phyloP scores from a whole-genome alignment of 1,284 basidiomycete genomes.

The Athelia psychrophila region DNA sequence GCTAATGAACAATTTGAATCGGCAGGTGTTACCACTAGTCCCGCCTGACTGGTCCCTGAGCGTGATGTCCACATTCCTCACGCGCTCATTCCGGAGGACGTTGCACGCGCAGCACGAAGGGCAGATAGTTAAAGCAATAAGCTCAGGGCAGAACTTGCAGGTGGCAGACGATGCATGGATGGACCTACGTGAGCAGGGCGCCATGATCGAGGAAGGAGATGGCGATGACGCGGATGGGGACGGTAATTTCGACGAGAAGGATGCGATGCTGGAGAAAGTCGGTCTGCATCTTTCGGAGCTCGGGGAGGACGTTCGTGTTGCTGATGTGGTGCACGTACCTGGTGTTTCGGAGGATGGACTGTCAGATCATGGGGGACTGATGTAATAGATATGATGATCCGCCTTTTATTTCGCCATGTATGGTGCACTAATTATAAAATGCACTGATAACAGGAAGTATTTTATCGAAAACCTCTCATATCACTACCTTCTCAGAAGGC shows the following conservation, averaged over 20 bases:
- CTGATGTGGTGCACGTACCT: too few relatives aligned
- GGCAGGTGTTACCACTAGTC: constrained; percentile 68
- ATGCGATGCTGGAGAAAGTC: background rate
- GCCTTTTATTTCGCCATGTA: too few relatives aligned
- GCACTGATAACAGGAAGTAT: too few relatives aligned
- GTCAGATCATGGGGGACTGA: too few relatives aligned
- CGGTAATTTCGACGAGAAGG: constrained; percentile 38
- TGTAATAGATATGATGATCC: too few relatives aligned
- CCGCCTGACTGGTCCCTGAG: constrained; percentile 76
- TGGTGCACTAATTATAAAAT: too few relatives aligned
- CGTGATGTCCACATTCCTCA: constrained; percentile 72
- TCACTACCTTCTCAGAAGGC: too few relatives aligned
- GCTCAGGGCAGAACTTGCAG: constrained; percentile 67
- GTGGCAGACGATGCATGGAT: constrained; percentile 53
- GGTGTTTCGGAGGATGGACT: too few relatives aligned
- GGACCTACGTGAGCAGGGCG: constrained; percentile 59
- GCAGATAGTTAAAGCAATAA: constrained; percentile 69
- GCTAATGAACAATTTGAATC: constrained; percentile 2
- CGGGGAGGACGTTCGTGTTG: too few relatives aligned
- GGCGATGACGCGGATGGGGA: constrained; percentile 42
- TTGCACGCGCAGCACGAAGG: constrained; percentile 72
- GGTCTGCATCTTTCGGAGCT: background rate
- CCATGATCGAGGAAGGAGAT: constrained; percentile 60
- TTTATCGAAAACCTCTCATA: too few relatives aligned
- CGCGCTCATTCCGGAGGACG: constrained; percentile 72